Conservation (phyloP, 2,329 filamentous ascomycete genomes). For the Fulvia fulva region DNA sequence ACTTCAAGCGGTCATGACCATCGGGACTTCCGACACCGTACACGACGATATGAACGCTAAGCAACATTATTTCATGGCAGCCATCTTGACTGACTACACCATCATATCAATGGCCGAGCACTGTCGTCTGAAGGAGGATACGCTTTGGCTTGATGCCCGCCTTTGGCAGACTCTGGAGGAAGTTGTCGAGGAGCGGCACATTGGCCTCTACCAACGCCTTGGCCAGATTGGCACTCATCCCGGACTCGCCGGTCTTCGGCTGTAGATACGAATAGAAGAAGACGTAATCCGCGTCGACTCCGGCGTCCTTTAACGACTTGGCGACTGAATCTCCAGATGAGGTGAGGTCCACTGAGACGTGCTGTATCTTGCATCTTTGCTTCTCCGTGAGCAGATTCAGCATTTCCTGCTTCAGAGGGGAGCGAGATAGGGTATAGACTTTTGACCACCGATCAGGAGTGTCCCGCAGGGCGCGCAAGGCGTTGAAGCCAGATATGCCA, state of each 20-base stretch:
- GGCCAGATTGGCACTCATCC: slow-evolving; percentile 39
- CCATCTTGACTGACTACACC: neutral
- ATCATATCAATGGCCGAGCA: slow-evolving; percentile 8
- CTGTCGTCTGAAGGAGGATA: slow-evolving; percentile 47
- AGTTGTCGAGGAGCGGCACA: slow-evolving; percentile 41
- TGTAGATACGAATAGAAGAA: slow-evolving; percentile 53
- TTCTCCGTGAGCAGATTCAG: slow-evolving; percentile 6
- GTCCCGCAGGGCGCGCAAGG: slow-evolving; percentile 44
- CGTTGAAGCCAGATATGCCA: slow-evolving; percentile 48
- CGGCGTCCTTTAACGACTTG: slow-evolving; percentile 26
- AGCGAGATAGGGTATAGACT: slow-evolving; percentile 46
- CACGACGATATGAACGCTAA: no score
- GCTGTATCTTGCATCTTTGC: slow-evolving; percentile 9
- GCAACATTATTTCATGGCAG: no score
- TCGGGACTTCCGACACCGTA: no score
- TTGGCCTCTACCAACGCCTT: slow-evolving; percentile 36
- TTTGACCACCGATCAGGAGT: slow-evolving; percentile 46
- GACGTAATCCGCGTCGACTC: slow-evolving; percentile 39
- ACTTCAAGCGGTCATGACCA: no score
- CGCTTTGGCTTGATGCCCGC: slow-evolving; percentile 42
- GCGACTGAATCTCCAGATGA: slow-evolving; percentile 31
- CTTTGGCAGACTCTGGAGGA: slow-evolving; percentile 40
- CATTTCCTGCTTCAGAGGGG: slow-evolving; percentile 35
- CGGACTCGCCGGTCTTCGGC: neutral
- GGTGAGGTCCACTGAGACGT: slow-evolving; percentile 29